Base-by-base conservation (phyloP, 2,329 filamentous ascomycete genomes). In the Magnaporthales sp. region DNA sequence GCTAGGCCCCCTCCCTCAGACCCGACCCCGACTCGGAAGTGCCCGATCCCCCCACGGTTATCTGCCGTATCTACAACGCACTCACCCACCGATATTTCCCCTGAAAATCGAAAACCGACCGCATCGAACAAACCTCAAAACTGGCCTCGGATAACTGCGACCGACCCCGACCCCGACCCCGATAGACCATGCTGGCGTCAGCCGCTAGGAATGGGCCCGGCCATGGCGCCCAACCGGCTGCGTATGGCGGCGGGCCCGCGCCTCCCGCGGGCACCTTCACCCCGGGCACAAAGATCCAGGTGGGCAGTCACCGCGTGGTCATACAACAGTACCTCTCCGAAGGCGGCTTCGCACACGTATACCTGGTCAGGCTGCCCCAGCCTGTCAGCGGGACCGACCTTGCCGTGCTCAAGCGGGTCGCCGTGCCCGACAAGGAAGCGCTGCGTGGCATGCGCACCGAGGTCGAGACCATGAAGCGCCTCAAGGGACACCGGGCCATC, bases 391-490 rank as follows among this genome's bases (percentile, higher is more conserved):
- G 91, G 69, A 89, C 90, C 70, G 91, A 96, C 72, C 83, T 88
- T 72, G 93, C 92, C 13, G 93, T 97, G 63, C 82, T 97, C 74
- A 97, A 99, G 84, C 86, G 95, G 75, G 95, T 99, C 67, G 95
- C 95, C 46, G 95, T 98, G 65, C 93, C 95, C 32, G 95, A 99
- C 79, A 97, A 96, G 83, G 91, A 96, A 70, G 88, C 94, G 67
- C 83, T 99, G 79, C 91, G 92, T 69, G 93, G 91, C 78, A 98
- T 99, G 95, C 89, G 95, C 77, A 98, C 89, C 71, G 95, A 99
- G 83, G 95, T 99, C 72, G 95, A 99, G 81, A 99, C 95, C 15
- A 99, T 99, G 95, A 99, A 99, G 88, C 93, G 95, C 79, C 85
- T 99, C 73, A 97, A 97, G 83, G 95, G 95, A 67, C 95, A 98